phyloP scores from a whole-genome alignment of 2,329 filamentous ascomycete species.

The Biscogniauxia mediterranea region DNA sequence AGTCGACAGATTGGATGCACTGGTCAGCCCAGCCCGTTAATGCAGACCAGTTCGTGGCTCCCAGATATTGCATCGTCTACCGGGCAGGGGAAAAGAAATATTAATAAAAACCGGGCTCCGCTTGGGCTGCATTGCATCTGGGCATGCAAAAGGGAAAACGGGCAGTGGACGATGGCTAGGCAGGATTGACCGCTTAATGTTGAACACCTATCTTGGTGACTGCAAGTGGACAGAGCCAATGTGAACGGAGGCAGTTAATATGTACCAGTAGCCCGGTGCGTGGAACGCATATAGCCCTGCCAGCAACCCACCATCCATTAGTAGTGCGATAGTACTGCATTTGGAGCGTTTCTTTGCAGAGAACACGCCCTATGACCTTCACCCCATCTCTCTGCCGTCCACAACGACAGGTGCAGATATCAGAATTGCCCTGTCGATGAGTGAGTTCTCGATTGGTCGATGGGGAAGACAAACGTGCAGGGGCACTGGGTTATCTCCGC shows the following conservation, averaged over 20 bases:
- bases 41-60: background rate
- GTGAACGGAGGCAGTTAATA: background rate
- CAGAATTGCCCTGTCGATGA: background rate
- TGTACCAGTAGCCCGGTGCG: conserved; percentile 15
- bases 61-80: background rate
- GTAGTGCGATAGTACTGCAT: background rate
- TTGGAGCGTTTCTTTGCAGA: background rate
- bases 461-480: background rate
- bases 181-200: conserved; percentile 3
- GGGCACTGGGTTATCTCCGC: background rate
- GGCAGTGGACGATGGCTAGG: background rate
- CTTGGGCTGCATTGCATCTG: background rate
- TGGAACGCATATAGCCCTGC: conserved; percentile 2
- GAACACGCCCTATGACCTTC: background rate
- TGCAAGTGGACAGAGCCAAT: conserved; percentile 3
- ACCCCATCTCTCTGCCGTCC: background rate
- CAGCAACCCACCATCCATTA: background rate
- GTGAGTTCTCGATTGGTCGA: background rate
- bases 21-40: background rate
- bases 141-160: background rate
- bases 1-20: background rate
- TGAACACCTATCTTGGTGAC: conserved; percentile 13
- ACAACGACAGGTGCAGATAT: background rate
- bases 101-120: background rate
- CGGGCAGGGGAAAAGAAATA: too few species aligned